Conservation (phyloP, 2,329 filamentous ascomycete genomes). For the Xylaria digitata region DNA sequence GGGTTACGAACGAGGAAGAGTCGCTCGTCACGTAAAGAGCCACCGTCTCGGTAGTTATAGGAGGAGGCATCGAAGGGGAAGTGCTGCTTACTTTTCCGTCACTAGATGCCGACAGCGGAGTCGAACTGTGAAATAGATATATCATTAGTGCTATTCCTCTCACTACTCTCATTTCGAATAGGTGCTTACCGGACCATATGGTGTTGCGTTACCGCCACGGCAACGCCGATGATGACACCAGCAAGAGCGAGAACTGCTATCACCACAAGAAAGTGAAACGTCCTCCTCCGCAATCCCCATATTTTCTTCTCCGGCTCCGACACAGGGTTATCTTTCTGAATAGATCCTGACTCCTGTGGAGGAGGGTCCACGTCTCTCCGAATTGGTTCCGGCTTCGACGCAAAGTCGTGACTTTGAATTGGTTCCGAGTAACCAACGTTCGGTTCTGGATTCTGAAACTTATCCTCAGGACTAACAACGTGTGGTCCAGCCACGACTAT, state of each 20-base stretch:
- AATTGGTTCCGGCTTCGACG: neutral
- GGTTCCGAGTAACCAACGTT: conserved; percentile 15
- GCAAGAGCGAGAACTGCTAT: conserved; percentile 39
- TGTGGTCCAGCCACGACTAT: conserved; percentile 40
- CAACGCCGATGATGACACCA: conserved; percentile 40
- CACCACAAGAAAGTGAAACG: conserved; percentile 37
- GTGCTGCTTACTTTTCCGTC: conserved; percentile 38
- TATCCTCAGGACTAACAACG: conserved; percentile 38
- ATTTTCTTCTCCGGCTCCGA: neutral
- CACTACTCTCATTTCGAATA: neutral
- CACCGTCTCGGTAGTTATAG: conserved; percentile 34
- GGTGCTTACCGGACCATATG: conserved; percentile 38
- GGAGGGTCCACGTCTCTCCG: neutral
- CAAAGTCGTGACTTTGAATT: neutral
- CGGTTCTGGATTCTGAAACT: conserved; percentile 20
- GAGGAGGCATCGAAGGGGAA: conserved; percentile 15
- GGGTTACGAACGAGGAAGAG: conserved; percentile 22
- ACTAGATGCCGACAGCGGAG: conserved; percentile 13
- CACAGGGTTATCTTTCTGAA: neutral
- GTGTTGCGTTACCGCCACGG: conserved; percentile 40
- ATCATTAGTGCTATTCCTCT: neutral
- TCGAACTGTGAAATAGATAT: conserved; percentile 23
- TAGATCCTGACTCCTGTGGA: neutral
- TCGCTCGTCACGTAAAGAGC: conserved; percentile 29
- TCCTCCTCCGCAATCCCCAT: conserved; percentile 36